Conservation (phyloP, 1,284 basidiomycete genomes). For the Vanrija sp. region DNA sequence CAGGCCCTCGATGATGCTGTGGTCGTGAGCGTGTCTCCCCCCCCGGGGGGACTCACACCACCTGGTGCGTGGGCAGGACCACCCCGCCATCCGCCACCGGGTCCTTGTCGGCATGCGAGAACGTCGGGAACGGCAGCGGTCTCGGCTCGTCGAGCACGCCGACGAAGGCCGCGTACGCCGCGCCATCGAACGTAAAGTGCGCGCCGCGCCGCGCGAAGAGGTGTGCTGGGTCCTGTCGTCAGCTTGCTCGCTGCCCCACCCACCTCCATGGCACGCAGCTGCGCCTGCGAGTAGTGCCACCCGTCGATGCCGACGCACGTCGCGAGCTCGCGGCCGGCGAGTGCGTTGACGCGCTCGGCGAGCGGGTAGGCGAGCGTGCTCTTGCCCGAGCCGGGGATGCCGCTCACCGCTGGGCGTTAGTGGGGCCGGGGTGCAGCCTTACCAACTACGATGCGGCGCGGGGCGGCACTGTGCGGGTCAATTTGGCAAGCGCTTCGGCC, state of each 20-base stretch:
- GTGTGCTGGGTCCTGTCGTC: slow-evolving; percentile 1
- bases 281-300: slow-evolving; percentile 51
- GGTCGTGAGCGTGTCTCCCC: neutral
- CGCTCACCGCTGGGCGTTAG: slow-evolving; percentile 1
- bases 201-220: slow-evolving; percentile 9
- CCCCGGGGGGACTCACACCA: slow-evolving; percentile 2
- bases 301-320: slow-evolving; percentile 53
- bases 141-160: neutral
- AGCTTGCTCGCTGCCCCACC: neutral
- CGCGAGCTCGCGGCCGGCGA: slow-evolving; percentile 19
- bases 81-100: slow-evolving; percentile 1
- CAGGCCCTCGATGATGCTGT: slow-evolving; percentile 11
- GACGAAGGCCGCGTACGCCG: slow-evolving; percentile 1
- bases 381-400: slow-evolving; percentile 52
- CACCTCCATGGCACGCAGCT: slow-evolving; percentile 28
- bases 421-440: neutral
- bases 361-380: slow-evolving; percentile 50
- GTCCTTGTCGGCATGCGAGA: slow-evolving; percentile 14
- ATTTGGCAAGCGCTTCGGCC: no score
- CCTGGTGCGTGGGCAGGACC: neutral
- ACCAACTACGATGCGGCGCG: no score
- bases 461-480: no score
- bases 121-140: slow-evolving; percentile 5
- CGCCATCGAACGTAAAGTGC: slow-evolving; percentile 12
- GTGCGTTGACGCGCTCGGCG: slow-evolving; percentile 36